phyloP scores from a whole-genome alignment of 495 filamentous ascomycete species.

The Penicillium angulare region DNA sequence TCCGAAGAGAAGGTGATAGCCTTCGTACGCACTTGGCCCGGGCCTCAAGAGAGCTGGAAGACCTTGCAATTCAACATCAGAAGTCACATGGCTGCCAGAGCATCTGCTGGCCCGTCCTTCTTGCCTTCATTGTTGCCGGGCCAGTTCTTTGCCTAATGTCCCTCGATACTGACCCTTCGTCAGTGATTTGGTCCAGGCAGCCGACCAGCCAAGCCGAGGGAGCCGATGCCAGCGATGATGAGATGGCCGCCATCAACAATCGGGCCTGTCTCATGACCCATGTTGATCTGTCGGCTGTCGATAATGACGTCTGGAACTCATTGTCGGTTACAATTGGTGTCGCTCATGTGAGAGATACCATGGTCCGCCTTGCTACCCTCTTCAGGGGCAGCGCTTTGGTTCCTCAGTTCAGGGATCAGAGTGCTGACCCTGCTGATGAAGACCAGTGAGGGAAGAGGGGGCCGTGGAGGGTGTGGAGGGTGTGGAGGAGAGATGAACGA shows the following conservation, averaged over 20 bases:
- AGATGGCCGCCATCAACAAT: slow-evolving; percentile 5
- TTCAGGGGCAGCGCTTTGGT: not conserved
- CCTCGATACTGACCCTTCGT: slow-evolving; percentile 28
- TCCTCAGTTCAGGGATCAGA: not conserved
- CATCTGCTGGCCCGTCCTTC: slow-evolving; percentile 25
- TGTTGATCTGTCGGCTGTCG: slow-evolving; percentile 37
- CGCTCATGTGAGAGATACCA: slow-evolving; percentile 35
- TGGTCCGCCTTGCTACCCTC: slow-evolving; percentile 26
- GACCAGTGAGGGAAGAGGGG: not conserved
- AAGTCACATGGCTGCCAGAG: not conserved
- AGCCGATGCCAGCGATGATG: not conserved
- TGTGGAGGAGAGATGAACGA: no score
- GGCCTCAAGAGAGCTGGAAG: slow-evolving; percentile 29
- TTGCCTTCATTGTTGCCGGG: slow-evolving; percentile 41
- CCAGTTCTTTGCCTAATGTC: slow-evolving; percentile 44
- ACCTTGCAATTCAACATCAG: slow-evolving; percentile 27
- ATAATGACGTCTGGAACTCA: slow-evolving; percentile 50
- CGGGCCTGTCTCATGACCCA: slow-evolving; percentile 32
- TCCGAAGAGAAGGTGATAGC: slow-evolving; percentile 27
- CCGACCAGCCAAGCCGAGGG: no score
- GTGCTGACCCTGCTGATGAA: not conserved
- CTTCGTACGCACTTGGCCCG: slow-evolving; percentile 28
- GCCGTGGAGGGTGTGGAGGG: no score
- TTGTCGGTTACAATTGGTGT: slow-evolving; percentile 43
- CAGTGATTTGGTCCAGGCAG: slow-evolving; percentile 5